Conservation (phyloP, 805 yeast genomes). For the Starmerella apicola region DNA sequence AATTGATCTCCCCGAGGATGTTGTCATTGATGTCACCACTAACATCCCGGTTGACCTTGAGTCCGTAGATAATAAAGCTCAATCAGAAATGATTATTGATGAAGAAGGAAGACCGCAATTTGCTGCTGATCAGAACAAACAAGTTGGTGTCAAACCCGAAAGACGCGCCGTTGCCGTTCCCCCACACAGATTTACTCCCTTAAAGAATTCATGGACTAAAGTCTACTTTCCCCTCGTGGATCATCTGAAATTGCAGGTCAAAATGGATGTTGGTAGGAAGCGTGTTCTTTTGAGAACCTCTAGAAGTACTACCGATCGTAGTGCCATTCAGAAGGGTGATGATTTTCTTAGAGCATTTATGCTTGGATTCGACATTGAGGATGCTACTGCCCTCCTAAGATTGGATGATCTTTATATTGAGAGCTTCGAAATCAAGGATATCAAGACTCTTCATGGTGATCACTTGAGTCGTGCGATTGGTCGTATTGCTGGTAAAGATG, state of each 20-base stretch:
- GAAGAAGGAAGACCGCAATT: slow-evolving; percentile 83
- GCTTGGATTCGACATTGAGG: slow-evolving; percentile 92
- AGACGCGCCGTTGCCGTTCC: slow-evolving; percentile 86
- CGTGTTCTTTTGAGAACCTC: slow-evolving; percentile 81
- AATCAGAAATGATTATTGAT: slow-evolving; percentile 44
- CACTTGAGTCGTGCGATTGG: slow-evolving; percentile 98
- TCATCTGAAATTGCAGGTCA: slow-evolving; percentile 83
- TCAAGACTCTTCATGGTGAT: slow-evolving; percentile 88
- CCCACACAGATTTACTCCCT: slow-evolving; percentile 93
- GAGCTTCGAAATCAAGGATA: slow-evolving; percentile 93
- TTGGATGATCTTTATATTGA: slow-evolving; percentile 93
- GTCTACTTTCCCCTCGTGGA: slow-evolving; percentile 93
- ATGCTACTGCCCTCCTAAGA: slow-evolving; percentile 86
- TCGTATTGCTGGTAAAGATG: slow-evolving; percentile 99
- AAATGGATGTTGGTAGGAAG: slow-evolving; percentile 76
- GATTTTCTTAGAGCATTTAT: slow-evolving; percentile 94
- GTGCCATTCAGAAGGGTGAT: slow-evolving; percentile 95
- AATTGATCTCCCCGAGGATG: slow-evolving; percentile 27
- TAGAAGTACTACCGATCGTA: slow-evolving; percentile 72
- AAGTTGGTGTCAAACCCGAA: slow-evolving; percentile 63
- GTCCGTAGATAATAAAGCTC: slow-evolving; percentile 20
- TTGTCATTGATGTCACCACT: slow-evolving; percentile 36
- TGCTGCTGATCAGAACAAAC: slow-evolving; percentile 54
- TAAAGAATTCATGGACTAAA: slow-evolving; percentile 82
- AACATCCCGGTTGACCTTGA: slow-evolving; percentile 24